Evolutionary conservation across 148 eudicot genomes (phyloP).

Genomic region (Linanthus parryae): DNA sequence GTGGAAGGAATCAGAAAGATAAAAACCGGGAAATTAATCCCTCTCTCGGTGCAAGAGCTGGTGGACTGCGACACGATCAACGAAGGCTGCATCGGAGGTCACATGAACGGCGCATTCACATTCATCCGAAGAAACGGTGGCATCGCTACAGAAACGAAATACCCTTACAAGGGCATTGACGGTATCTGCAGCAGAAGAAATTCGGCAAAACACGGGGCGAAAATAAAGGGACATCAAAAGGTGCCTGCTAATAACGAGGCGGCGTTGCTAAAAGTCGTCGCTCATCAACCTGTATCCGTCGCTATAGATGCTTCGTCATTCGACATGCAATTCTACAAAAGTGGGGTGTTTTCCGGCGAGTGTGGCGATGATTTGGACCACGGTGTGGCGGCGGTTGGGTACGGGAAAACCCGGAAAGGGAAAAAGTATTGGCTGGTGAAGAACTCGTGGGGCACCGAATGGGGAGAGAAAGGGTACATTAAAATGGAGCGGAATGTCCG

Average conservation of each 20-base stretch:
- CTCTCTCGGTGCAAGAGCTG: conserved; percentile 20
- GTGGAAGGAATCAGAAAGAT: conserved; percentile 18
- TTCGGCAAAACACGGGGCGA: conserved; percentile 7
- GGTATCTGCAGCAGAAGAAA: conserved; percentile 10
- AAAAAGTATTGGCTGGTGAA: conserved; percentile 30
- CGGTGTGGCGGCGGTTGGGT: conserved; percentile 29
- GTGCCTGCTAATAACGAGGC: conserved; percentile 18
- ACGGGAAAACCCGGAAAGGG: conserved; percentile 11
- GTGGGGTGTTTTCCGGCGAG: conserved; percentile 20
- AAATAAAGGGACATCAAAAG: conserved; percentile 10
- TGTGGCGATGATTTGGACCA: conserved; percentile 26
- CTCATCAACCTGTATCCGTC: conserved; percentile 1
- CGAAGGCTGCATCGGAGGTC: conserved; percentile 24
- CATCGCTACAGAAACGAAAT: conserved; percentile 17
- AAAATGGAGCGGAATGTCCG: conserved; percentile 16
- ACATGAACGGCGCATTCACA: conserved; percentile 12
- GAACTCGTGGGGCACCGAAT: background rate
- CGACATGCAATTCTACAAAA: conserved; percentile 15
- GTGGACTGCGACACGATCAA: conserved; percentile 13
- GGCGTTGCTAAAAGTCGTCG: background rate
- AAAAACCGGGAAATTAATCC: conserved; percentile 11
- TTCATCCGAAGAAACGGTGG: conserved; percentile 16
- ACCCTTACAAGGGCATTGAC: conserved; percentile 16
- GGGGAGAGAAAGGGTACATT: conserved; percentile 40
- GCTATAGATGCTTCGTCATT: conserved; percentile 16